Evolutionary conservation across 306 rosid species (phyloP).

Genomic region (Gastrolobium bilobum): DNA sequence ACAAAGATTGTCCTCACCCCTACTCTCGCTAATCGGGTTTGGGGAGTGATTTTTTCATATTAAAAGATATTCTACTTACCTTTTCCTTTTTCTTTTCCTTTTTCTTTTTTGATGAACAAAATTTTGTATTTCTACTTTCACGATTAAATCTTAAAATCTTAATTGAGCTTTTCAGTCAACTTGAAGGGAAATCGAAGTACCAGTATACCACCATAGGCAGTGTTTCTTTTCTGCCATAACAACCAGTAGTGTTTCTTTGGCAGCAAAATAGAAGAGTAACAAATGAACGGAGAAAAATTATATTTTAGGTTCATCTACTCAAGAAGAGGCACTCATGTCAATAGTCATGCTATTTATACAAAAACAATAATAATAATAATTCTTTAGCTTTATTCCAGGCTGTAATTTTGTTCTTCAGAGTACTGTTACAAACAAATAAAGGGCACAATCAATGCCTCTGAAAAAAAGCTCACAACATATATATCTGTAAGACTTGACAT

Average conservation of each 20-base stretch:
- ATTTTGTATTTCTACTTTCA: neutral
- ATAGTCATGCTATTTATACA: no score
- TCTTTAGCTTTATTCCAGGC: neutral
- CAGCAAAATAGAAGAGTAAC: neutral
- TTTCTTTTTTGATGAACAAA: no score
- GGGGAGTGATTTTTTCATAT: no score
- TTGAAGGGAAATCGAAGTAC: neutral
- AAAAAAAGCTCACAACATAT: neutral
- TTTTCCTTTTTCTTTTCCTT: no score
- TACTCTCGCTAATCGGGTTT: no score
- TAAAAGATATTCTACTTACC: no score
- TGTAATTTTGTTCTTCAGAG: conserved; percentile 13
- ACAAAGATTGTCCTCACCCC: no score
- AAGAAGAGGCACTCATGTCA: neutral
- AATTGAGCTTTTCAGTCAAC: conserved; percentile 32
- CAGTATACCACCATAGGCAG: neutral
- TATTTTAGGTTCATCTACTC: conserved; percentile 16
- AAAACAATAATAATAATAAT: no score
- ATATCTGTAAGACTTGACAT: no score
- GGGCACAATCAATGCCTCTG: neutral
- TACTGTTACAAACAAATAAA: conserved; percentile 20
- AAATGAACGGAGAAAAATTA: neutral
- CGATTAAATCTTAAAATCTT: neutral
- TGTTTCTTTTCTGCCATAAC: neutral
- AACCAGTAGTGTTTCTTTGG: no score